Percentiles rank a stretch among this genome's conserved stretches.
Conservation (phyloP, 148 eudicot species). For the Chenopodium quinoa region DNA sequence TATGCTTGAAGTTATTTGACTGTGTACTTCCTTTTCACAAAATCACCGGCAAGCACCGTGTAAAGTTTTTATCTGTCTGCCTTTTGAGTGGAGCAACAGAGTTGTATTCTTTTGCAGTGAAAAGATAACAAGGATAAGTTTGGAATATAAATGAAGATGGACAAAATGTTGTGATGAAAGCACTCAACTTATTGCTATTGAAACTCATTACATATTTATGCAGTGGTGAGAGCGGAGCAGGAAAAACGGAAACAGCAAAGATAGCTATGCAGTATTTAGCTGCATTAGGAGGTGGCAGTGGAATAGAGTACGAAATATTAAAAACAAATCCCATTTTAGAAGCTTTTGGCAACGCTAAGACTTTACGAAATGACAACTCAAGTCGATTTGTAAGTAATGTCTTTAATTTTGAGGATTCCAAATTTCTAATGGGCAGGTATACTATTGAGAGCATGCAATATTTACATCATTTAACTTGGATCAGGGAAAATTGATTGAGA, state of each 20-base stretch:
- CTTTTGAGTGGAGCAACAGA: background rate
- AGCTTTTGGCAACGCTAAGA: conserved; percentile 98
- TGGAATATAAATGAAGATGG: background rate
- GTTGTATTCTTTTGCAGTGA: background rate
- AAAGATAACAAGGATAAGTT: background rate
- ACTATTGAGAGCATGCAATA: background rate
- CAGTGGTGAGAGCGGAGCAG: conserved; percentile 99
- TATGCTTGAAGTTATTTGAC: background rate
- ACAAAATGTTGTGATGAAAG: background rate
- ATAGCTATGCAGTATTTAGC: conserved; percentile 99
- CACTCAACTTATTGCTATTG: conserved; percentile 16
- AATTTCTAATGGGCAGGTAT: background rate
- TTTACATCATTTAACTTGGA: conserved; percentile 16
- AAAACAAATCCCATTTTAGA: conserved; percentile 93
- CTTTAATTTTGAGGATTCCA: conserved; percentile 2
- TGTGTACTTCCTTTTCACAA: background rate
- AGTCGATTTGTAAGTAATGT: conserved; percentile 90
- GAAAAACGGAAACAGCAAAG: conserved; percentile 98
- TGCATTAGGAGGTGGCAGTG: conserved; percentile 96
- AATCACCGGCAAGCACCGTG: background rate
- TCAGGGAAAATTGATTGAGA: conserved; percentile 99
- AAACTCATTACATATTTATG: conserved; percentile 24
- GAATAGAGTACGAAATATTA: conserved; percentile 88
- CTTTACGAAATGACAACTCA: conserved; percentile 87
- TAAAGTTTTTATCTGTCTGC: background rate